A percentile compares a stretch with the other conserved stretches of the same genome.
Evolutionary conservation across 148 eudicot species (phyloP).

Genomic region (Chenopodium album): DNA sequence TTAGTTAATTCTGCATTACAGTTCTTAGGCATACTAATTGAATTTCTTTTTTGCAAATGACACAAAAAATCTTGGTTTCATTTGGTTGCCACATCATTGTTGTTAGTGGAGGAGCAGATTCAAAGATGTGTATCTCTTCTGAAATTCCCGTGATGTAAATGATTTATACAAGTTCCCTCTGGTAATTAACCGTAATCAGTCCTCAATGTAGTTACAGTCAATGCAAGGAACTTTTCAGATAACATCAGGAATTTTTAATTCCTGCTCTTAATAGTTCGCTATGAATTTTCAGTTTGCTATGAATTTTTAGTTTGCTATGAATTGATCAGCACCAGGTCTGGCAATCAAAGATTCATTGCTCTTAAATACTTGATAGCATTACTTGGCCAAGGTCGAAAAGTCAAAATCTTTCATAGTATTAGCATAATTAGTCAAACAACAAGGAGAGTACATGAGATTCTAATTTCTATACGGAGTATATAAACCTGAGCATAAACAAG

Average conservation of each 20-base stretch:
- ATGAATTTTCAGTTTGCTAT: no score
- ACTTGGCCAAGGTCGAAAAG: no score
- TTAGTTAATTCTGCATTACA: conserved; percentile 23
- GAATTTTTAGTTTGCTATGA: neutral
- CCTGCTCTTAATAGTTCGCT: no score
- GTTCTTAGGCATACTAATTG: conserved; percentile 79
- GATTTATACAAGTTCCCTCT: neutral
- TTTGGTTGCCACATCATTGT: conserved; percentile 76
- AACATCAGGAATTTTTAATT: neutral
- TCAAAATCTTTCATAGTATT: no score
- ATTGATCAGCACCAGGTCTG: neutral
- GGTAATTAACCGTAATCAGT: conserved; percentile 19
- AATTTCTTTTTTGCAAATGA: conserved; percentile 91
- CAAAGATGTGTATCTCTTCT: conserved; percentile 75
- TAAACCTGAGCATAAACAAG: no score
- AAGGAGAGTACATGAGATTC: no score
- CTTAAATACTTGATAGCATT: no score
- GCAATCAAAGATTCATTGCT: no score
- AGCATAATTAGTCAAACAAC: no score
- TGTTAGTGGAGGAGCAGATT: conserved; percentile 87
- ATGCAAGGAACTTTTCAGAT: neutral
- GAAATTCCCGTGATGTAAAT: conserved; percentile 51
- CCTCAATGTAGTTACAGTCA: neutral
- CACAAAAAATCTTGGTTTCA: conserved; percentile 81
- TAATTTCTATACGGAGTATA: no score